phyloP scores from a whole-genome alignment of 73 alveolate genomes.

The Paramecium biaurelia region DNA sequence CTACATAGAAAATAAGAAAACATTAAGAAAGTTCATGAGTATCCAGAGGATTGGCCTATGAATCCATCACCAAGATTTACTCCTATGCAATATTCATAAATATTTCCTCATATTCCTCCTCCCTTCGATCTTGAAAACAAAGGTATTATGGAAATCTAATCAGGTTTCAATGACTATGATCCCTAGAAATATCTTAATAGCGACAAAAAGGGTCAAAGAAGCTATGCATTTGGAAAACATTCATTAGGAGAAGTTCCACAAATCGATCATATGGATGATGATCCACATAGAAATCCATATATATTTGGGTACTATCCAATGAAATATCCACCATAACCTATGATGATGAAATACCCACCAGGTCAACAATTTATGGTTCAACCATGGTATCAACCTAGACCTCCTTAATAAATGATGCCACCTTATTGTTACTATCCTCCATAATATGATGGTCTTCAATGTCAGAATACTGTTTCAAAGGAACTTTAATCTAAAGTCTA shows the following conservation, averaged over 20 bases:
- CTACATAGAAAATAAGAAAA: not conserved
- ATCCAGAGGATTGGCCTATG: not conserved
- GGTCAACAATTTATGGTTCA: not conserved
- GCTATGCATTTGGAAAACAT: not conserved
- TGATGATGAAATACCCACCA: not conserved
- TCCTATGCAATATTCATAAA: not conserved
- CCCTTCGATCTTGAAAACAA: not conserved
- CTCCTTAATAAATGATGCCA: not conserved
- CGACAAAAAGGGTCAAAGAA: not conserved
- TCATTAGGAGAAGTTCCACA: not conserved
- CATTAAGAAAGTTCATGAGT: not conserved
- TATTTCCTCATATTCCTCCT: not conserved
- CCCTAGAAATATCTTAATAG: not conserved
- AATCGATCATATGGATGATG: not conserved
- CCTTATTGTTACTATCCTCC: not conserved
- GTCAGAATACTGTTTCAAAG: conserved; percentile 31
- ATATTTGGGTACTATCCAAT: not conserved
- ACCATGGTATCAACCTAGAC: not conserved
- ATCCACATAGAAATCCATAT: not conserved
- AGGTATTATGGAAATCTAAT: not conserved
- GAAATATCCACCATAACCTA: not conserved
- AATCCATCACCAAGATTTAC: conserved; percentile 18
- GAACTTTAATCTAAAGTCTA: conserved; percentile 27
- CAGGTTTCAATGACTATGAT: not conserved
- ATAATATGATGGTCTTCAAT: not conserved